These are phyloP conservation scores for Podosphaera xanthii DNA, from an alignment of 2,329 filamentous ascomycete genomes.

Conservation along the genomic window DNA sequence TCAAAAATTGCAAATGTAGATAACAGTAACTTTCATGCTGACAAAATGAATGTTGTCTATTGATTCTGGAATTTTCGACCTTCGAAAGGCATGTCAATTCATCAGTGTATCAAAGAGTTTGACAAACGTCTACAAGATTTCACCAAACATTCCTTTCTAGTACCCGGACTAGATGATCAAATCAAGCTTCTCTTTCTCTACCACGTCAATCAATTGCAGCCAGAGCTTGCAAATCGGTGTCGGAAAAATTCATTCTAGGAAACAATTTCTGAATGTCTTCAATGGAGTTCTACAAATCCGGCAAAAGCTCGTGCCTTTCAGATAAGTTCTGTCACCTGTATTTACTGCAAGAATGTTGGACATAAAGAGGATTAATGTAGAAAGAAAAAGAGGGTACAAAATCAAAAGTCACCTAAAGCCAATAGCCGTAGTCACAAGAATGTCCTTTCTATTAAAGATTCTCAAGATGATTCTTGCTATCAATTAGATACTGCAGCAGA, in stretches of 20 bases:
- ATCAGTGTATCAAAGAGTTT: too few species aligned
- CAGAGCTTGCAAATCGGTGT: neutral
- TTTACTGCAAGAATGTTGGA: neutral
- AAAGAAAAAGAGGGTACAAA: neutral
- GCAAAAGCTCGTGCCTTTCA: neutral
- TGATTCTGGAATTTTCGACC: too few species aligned
- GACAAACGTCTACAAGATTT: neutral
- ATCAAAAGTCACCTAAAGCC: neutral
- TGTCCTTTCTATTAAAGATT: neutral
- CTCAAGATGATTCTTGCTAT: neutral
- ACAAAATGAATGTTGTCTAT: too few species aligned
- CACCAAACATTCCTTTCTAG: neutral
- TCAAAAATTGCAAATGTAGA: neutral
- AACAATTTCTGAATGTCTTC: too few species aligned
- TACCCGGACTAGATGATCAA: neutral
- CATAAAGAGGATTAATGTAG: neutral
- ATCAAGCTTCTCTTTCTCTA: neutral
- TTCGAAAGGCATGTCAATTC: too few species aligned
- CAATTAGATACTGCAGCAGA: too few species aligned
- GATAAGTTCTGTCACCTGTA: neutral
- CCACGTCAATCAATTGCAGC: neutral
- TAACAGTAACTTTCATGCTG: neutral
- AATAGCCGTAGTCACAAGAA: neutral
- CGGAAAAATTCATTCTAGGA: too few species aligned
- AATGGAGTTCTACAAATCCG: neutral